Conservation (phyloP, 2,329 filamentous ascomycete genomes). For the Colletotrichum lindemuthianum region DNA sequence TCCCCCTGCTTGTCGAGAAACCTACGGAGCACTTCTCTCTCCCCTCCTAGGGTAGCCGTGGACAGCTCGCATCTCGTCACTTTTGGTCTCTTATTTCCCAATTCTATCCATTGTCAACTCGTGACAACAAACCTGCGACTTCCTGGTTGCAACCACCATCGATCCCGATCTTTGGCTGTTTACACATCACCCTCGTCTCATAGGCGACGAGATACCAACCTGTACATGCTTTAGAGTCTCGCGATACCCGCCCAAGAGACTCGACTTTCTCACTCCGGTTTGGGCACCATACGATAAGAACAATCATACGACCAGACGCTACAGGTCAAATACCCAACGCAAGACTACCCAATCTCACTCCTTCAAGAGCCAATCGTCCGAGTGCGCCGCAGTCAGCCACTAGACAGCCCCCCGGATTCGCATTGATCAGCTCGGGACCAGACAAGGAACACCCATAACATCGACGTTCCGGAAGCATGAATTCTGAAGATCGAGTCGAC, state of each 20-base stretch:
- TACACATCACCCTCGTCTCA: slow-evolving; percentile 29
- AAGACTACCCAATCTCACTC: slow-evolving; percentile 7
- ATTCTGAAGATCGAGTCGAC: slow-evolving; percentile 47
- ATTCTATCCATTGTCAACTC: slow-evolving; percentile 23
- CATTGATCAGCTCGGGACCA: slow-evolving; percentile 29
- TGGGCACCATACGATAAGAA: slow-evolving; percentile 28
- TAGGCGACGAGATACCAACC: slow-evolving; percentile 33
- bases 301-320: slow-evolving; percentile 2
- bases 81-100: slow-evolving; percentile 23
- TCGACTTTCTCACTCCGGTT: slow-evolving; percentile 25
- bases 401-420: slow-evolving; percentile 20
- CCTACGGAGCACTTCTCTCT: slow-evolving; percentile 15
- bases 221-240: slow-evolving; percentile 31
- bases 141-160: slow-evolving; percentile 17
- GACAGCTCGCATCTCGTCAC: slow-evolving; percentile 25
- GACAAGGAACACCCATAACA: slow-evolving; percentile 30
- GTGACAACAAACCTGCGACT: slow-evolving; percentile 30
- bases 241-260: slow-evolving; percentile 36
- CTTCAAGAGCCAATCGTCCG: background rate
- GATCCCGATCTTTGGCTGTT: slow-evolving; percentile 22
- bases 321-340: slow-evolving; percentile 1
- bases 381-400: slow-evolving; percentile 1
- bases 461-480: slow-evolving; percentile 52
- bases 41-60: slow-evolving; percentile 22
- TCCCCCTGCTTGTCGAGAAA: slow-evolving; percentile 27